Conservation (phyloP, 2,329 filamentous ascomycete species). For the Hymenoscyphus albidus region DNA sequence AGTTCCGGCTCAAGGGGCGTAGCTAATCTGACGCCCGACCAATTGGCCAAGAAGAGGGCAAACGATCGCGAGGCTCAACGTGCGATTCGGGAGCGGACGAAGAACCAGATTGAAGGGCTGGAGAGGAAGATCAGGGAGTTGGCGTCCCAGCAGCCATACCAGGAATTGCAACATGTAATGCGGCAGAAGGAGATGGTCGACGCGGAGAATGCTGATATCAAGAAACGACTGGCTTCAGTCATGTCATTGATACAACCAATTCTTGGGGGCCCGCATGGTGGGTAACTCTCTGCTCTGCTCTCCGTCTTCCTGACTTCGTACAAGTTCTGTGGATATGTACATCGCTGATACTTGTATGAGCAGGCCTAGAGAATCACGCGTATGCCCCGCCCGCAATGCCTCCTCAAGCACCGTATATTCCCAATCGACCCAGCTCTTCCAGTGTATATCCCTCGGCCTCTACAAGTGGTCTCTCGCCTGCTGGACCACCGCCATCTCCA, state of each 20-base stretch:
- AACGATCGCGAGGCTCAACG: constrained; percentile 90
- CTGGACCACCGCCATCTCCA: constrained; percentile 24
- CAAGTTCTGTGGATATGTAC: not conserved
- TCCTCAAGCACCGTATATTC: constrained; percentile 24
- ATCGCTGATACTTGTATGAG: constrained; percentile 4
- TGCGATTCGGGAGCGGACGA: constrained; percentile 81
- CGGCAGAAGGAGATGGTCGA: constrained; percentile 73
- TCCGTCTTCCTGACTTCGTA: not conserved
- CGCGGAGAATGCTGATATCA: constrained; percentile 76
- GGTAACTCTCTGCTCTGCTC: constrained; percentile 18
- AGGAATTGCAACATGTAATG: constrained; percentile 73
- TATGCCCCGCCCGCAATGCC: constrained; percentile 16
- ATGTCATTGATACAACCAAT: constrained; percentile 61
- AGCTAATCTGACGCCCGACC: constrained; percentile 81
- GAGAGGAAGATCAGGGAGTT: constrained; percentile 74
- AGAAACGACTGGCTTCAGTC: constrained; percentile 61
- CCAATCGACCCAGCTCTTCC: constrained; percentile 32
- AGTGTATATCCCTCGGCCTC: constrained; percentile 40
- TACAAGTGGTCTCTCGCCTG: constrained; percentile 39
- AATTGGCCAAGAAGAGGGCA: constrained; percentile 83
- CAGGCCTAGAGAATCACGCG: constrained; percentile 20
- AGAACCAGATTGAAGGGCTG: constrained; percentile 77
- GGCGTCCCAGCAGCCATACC: constrained; percentile 71
- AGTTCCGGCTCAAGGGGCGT: constrained; percentile 70
- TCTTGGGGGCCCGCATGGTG: constrained; percentile 37